phyloP scores from a whole-genome alignment of 1,139 yeast genomes.

The Pichia sp. region DNA sequence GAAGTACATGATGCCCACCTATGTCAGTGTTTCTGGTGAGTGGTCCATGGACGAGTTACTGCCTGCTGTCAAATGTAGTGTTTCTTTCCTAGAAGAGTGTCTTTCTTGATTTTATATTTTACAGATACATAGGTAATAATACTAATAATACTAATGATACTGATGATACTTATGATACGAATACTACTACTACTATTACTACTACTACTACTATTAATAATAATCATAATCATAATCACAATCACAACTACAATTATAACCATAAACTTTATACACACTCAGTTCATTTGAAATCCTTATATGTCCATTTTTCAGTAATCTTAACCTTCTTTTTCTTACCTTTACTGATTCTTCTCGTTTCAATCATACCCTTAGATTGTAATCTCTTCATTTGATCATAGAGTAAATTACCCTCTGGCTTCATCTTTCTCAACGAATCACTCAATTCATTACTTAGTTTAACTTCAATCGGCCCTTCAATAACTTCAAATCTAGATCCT shows the following conservation, averaged over 20 bases:
- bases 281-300: constrained; percentile 70
- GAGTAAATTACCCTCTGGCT: constrained; percentile 85
- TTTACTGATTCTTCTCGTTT: constrained; percentile 65
- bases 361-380: constrained; percentile 82
- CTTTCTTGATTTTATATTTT: too few relatives aligned
- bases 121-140: too few relatives aligned
- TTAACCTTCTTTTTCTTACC: constrained; percentile 64
- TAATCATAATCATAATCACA: too few relatives aligned
- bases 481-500: constrained; percentile 49
- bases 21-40: constrained; percentile 33
- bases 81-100: constrained; percentile 21
- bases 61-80: constrained; percentile 20
- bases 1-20: constrained; percentile 32
- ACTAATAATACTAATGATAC: too few relatives aligned
- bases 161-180: too few relatives aligned
- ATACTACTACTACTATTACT: too few relatives aligned
- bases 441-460: constrained; percentile 85
- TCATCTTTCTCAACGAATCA: constrained; percentile 74
- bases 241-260: too few relatives aligned
- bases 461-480: constrained; percentile 69
- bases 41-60: constrained; percentile 25
- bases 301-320: constrained; percentile 86
- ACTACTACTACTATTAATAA: too few relatives aligned
- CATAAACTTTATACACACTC: background rate
- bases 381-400: constrained; percentile 76